Conservation (phyloP, 805 yeast species). For the Myxozyma neotropica region DNA sequence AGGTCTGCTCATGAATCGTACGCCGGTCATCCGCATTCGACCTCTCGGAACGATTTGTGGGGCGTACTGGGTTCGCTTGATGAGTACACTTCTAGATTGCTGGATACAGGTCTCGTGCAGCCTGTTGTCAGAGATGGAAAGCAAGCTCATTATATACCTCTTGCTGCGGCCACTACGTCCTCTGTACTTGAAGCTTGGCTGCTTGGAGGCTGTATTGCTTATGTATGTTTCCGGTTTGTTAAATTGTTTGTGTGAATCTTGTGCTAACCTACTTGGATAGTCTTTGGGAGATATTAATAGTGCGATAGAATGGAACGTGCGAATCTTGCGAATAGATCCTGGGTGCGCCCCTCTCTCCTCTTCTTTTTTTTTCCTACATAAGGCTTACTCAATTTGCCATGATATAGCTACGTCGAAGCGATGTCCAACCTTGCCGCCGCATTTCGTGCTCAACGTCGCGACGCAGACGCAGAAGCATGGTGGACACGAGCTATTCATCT, state of each 20-base stretch:
- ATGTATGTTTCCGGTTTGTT: constrained; percentile 25
- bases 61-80: constrained; percentile 18
- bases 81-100: constrained; percentile 10
- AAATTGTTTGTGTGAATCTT: background rate
- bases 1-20: constrained; percentile 18
- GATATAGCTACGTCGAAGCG: constrained; percentile 35
- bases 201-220: constrained; percentile 39
- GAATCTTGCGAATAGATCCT: constrained; percentile 26
- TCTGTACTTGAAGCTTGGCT: constrained; percentile 32
- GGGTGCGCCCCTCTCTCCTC: constrained; percentile 14
- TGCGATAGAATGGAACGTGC: constrained; percentile 28
- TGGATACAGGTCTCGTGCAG: constrained; percentile 9
- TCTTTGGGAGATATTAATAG: constrained; percentile 27
- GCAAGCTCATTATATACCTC: constrained; percentile 3
- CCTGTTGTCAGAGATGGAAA: constrained; percentile 1
- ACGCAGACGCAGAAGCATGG: constrained; percentile 35
- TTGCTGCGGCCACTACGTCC: constrained; percentile 7
- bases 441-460: constrained; percentile 25
- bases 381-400: background rate
- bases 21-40: constrained; percentile 23
- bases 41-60: constrained; percentile 27
- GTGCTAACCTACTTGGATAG: constrained; percentile 6
- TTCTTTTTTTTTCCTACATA: background rate
- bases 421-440: constrained; percentile 38
- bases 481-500: constrained; percentile 34